These are phyloP conservation scores for Tolypocladium cylindrosporum DNA, from an alignment of 2,329 filamentous ascomycete genomes.

Conservation along the genomic window DNA sequence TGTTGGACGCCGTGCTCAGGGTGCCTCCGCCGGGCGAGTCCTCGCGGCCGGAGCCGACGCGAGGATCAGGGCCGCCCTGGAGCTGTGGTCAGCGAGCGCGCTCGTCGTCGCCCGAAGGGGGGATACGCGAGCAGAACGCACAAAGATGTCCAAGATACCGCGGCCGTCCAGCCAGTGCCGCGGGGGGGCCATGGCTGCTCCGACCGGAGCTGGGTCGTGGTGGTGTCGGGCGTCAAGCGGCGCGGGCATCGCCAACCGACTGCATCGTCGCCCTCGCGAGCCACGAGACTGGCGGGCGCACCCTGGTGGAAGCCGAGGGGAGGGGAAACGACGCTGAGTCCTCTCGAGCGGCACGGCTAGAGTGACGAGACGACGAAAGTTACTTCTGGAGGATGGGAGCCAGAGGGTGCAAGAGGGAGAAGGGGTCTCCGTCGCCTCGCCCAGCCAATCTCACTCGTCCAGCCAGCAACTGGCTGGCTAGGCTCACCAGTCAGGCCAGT, in stretches of 20 bases:
- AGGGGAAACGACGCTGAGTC: background rate
- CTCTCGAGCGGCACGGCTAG: background rate
- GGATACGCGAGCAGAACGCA: background rate
- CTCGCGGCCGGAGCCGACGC: slow-evolving; percentile 23
- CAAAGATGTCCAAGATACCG: slow-evolving; percentile 4
- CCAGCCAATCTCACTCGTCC: background rate
- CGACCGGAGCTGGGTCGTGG: background rate
- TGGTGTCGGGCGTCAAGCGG: slow-evolving; percentile 1
- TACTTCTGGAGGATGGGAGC: too few species aligned
- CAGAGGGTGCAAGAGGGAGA: background rate
- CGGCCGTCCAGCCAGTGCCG: background rate
- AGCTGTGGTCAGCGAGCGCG: background rate
- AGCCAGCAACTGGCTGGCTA: background rate
- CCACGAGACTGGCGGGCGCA: background rate
- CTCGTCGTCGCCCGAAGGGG: too few species aligned
- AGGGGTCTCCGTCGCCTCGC: background rate
- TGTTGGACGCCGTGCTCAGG: slow-evolving; percentile 19
- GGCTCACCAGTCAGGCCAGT: background rate
- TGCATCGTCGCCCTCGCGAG: slow-evolving; percentile 1
- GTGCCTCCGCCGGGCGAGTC: slow-evolving; percentile 22
- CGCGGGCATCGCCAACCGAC: background rate
- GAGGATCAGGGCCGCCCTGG: slow-evolving; percentile 14
- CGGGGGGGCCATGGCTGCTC: background rate
- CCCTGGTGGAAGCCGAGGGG: background rate
- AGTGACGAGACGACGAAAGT: too few species aligned